phyloP scores from a whole-genome alignment of 1,139 yeast species.

The Cylindricascospora bacillispora region DNA sequence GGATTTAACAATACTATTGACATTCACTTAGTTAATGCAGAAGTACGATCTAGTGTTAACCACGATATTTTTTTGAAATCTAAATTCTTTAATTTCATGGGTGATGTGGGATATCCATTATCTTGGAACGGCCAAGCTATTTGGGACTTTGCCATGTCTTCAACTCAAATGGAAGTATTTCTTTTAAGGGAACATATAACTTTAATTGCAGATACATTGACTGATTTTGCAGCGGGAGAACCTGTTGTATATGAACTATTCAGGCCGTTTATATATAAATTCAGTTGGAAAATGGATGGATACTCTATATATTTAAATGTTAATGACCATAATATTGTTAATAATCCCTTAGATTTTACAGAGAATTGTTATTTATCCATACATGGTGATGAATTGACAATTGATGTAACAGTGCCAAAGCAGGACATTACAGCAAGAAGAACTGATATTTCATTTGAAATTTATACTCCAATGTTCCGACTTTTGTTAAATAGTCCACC shows the following conservation, averaged over 20 bases:
- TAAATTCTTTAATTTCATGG: constrained; percentile 41
- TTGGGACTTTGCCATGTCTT: constrained; percentile 50
- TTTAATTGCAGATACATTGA: constrained; percentile 55
- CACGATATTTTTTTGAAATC: constrained; percentile 70
- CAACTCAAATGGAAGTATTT: constrained; percentile 46
- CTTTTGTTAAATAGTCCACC: constrained; percentile 67
- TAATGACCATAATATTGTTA: constrained; percentile 77
- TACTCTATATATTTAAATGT: constrained; percentile 62
- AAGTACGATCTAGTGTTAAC: constrained; percentile 71
- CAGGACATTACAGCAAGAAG: constrained; percentile 45
- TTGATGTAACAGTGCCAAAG: constrained; percentile 45
- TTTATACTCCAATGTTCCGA: constrained; percentile 50
- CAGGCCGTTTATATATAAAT: constrained; percentile 51
- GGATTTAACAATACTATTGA: constrained; percentile 51
- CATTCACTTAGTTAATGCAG: constrained; percentile 43
- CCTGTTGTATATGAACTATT: constrained; percentile 63
- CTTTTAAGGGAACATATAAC: constrained; percentile 75
- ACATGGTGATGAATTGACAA: constrained; percentile 46
- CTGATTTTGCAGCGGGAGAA: constrained; percentile 69
- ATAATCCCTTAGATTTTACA: constrained; percentile 72
- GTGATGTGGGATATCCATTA: constrained; percentile 56
- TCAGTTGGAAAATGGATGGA: constrained; percentile 46
- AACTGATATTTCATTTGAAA: constrained; percentile 40
- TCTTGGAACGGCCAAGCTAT: constrained; percentile 67
- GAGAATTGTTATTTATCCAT: constrained; percentile 69